Base-by-base conservation (phyloP, 2,329 filamentous ascomycete genomes). In the Pseudogymnoascus sp. region DNA sequence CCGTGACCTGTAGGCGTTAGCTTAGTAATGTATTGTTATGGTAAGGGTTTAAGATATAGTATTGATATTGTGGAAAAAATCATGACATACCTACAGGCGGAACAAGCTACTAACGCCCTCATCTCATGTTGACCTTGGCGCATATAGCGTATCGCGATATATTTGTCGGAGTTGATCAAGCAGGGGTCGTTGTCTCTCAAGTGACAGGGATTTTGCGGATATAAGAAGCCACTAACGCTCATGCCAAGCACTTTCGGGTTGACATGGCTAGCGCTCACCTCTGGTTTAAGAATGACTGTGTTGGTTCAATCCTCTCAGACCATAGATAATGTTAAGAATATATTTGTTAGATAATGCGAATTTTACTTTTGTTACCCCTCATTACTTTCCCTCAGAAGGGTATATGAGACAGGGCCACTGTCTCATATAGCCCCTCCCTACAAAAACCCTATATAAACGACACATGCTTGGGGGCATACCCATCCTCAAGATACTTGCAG, bases 401-500 rank as follows among this genome's bases (percentile, higher is more conserved):
- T 34, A 34, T 34, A 34, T 34, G 31, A 34, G 31, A 34, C 31
- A 34, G 1, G 10, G 10, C 10, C 28, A 2, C 28, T 11, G 28
- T 19, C 23, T 28, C 45, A 57, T 16, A 57, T 19, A 2, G n/a
- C 25, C n/a, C 25, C n/a, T 19, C 10, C 28, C 28, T 31, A 31
- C 28, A 31, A 10, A 31, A 31, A 31, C 28, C 23, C 25, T 57
- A 57, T 19, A 57, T 14, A 57, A 57, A 57, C 10, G 28, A 57
- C 28, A 57, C 51, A 57, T 66, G 66, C 72, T 82, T 80, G 0
- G 81, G 79, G 21, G 77, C 65, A 73, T 86, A 86, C 11, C 76
- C 75, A 68, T 82, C 81, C 71, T 85, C 83, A 61, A 86, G 69
- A 70, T 81, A 83, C 64, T 76, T 74, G 66, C 80, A 78, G 67